A percentile compares a stretch with the other conserved stretches of the same genome.
phyloP scores from a whole-genome alignment of 331 rosid genomes.

The Malus hybrid region DNA sequence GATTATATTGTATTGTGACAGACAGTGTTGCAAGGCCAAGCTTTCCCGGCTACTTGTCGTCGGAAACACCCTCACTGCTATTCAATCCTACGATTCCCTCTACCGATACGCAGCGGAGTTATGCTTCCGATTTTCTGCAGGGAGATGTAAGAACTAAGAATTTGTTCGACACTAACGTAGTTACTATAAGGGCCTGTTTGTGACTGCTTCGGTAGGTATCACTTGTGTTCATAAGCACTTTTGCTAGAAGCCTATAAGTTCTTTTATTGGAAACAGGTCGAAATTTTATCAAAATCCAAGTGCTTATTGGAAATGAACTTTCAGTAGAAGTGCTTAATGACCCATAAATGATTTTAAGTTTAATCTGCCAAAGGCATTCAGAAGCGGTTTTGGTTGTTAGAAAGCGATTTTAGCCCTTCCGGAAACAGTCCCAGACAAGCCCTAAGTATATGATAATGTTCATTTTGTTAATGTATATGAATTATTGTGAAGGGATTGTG shows the following conservation, averaged over 20 bases:
- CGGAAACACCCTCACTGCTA: constrained; percentile 34
- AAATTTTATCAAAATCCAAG: no score
- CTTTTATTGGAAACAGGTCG: no score
- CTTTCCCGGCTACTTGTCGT: constrained; percentile 41
- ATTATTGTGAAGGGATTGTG: not conserved
- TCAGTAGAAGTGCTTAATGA: no score
- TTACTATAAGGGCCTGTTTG: not conserved
- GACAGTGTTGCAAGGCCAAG: constrained; percentile 34
- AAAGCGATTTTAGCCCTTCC: not conserved
- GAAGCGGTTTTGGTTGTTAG: no score
- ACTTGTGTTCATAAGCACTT: no score
- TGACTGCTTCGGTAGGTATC: no score
- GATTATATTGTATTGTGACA: not conserved
- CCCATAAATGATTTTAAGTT: no score
- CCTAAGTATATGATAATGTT: not conserved
- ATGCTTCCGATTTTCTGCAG: constrained; percentile 36
- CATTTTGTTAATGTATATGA: not conserved
- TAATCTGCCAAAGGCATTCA: no score
- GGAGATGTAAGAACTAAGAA: constrained; percentile 33
- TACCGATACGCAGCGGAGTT: constrained; percentile 19
- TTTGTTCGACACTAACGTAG: not conserved
- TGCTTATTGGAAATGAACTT: no score
- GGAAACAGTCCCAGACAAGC: not conserved
- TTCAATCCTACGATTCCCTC: constrained; percentile 22
- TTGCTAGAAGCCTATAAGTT: no score